These are phyloP conservation scores for Linum usitatissimum DNA, from an alignment of 345 rosid genomes.

Conservation along the genomic window DNA sequence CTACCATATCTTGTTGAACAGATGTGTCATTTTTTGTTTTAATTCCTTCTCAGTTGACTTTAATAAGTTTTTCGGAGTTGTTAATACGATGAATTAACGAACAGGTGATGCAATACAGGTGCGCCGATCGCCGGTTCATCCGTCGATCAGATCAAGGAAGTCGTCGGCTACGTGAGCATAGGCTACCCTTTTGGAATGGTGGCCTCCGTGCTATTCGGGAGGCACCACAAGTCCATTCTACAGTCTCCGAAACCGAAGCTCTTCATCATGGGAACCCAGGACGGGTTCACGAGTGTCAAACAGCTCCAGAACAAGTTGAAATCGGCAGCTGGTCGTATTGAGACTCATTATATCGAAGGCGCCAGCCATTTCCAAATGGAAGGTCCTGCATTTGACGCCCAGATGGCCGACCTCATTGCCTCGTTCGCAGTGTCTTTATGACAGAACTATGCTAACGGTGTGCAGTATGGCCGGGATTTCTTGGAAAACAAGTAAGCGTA, in stretches of 20 bases:
- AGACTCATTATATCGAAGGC: slow-evolving; percentile 73
- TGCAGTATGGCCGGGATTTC: not conserved
- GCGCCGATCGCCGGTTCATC: slow-evolving; percentile 96
- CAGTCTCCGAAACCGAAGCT: slow-evolving; percentile 73
- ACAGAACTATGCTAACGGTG: not conserved
- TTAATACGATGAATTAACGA: not conserved
- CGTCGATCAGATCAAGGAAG: slow-evolving; percentile 60
- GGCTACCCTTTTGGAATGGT: slow-evolving; percentile 84
- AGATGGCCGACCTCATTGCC: slow-evolving; percentile 55
- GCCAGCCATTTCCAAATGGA: slow-evolving; percentile 93
- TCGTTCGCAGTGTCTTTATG: slow-evolving; percentile 50
- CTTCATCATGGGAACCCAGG: slow-evolving; percentile 88
- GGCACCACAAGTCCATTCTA: slow-evolving; percentile 74
- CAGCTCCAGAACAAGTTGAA: slow-evolving; percentile 78
- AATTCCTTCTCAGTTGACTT: not conserved
- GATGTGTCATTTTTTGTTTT: not conserved
- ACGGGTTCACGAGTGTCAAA: slow-evolving; percentile 78
- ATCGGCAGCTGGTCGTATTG: slow-evolving; percentile 50
- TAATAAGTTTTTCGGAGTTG: not conserved
- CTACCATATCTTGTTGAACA: not conserved
- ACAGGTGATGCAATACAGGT: slow-evolving; percentile 33
- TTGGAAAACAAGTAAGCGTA: not conserved
- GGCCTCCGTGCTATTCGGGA: slow-evolving; percentile 75
- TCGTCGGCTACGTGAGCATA: slow-evolving; percentile 67
- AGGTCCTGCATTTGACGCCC: slow-evolving; percentile 72